Conservation (phyloP, 192 early-diverging fungal species). For the Dispira simplex region DNA sequence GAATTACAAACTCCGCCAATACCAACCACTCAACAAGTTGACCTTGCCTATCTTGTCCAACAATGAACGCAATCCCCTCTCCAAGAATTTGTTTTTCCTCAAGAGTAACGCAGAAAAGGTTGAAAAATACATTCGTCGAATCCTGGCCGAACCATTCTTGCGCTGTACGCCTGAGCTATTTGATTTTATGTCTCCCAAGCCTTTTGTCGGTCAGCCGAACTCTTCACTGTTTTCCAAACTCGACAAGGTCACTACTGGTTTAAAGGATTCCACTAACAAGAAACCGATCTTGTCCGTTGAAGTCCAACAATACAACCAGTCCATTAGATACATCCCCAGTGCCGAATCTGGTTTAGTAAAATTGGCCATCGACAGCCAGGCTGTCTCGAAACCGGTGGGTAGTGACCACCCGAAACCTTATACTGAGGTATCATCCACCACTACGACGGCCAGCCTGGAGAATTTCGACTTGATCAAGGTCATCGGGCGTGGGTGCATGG, state of each 20-base stretch:
- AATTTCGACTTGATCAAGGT: conserved; percentile 10
- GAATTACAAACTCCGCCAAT: conserved; percentile 11
- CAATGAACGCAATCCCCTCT: not conserved
- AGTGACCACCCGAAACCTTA: not conserved
- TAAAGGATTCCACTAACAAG: not conserved
- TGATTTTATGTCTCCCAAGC: conserved; percentile 5
- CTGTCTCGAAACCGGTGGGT: not conserved
- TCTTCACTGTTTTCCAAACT: not conserved
- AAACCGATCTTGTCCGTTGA: not conserved
- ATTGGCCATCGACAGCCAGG: not conserved
- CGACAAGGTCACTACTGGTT: not conserved
- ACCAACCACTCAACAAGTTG: conserved; percentile 9
- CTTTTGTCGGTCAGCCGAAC: not conserved
- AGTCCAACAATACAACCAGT: not conserved
- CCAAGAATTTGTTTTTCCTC: conserved; percentile 12
- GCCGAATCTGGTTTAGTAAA: not conserved
- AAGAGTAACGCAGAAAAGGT: conserved; percentile 12
- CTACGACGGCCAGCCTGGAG: conserved; percentile 6
- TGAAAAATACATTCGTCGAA: conserved; percentile 4
- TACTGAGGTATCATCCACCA: not conserved
- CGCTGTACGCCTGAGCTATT: conserved; percentile 11
- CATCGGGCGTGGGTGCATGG: conserved; percentile 12
- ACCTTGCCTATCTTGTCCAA: conserved; percentile 8
- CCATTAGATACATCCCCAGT: not conserved
- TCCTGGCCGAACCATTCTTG: conserved; percentile 9